Conservation (phyloP, 2,329 filamentous ascomycete genomes). For the Sordariomycetes sp. region DNA sequence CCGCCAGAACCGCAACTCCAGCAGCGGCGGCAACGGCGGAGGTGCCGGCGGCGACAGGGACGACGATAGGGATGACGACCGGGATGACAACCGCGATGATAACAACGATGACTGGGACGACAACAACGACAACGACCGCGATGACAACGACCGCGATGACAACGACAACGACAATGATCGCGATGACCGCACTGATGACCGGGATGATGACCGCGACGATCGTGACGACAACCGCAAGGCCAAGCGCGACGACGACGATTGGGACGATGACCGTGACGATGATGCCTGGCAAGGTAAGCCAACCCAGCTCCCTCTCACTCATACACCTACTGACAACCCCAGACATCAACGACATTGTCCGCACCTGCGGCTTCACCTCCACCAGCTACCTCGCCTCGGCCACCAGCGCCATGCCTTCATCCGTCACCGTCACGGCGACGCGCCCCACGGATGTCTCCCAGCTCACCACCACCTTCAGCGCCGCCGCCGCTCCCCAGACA, state of each 20-base stretch:
- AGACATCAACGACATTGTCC: slow-evolving; percentile 26
- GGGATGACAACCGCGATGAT: slow-evolving; percentile 4
- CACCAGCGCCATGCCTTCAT: slow-evolving; percentile 12
- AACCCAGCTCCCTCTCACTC: not conserved
- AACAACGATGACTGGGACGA: slow-evolving; percentile 11
- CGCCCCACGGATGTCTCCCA: slow-evolving; percentile 19
- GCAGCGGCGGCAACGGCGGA: slow-evolving; percentile 7
- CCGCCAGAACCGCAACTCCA: slow-evolving; percentile 16
- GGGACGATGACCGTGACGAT: not conserved
- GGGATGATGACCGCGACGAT: not conserved
- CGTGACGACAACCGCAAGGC: not conserved
- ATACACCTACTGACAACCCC: not conserved
- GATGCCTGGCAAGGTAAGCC: not conserved
- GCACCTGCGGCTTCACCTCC: slow-evolving; percentile 22
- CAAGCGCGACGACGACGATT: not conserved
- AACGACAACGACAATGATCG: slow-evolving; percentile 4
- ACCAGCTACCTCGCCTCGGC: slow-evolving; percentile 16
- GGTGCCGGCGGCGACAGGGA: slow-evolving; percentile 10
- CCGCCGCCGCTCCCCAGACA: slow-evolving; percentile 6
- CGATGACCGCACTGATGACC: not conserved
- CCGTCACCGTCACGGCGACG: slow-evolving; percentile 20
- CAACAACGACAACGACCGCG: slow-evolving; percentile 4
- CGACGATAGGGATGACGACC: slow-evolving; percentile 1
- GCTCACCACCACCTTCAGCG: slow-evolving; percentile 23
- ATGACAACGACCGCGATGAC: not conserved